phyloP scores from a whole-genome alignment of 495 filamentous ascomycete genomes.

The Penicillium parvum region DNA sequence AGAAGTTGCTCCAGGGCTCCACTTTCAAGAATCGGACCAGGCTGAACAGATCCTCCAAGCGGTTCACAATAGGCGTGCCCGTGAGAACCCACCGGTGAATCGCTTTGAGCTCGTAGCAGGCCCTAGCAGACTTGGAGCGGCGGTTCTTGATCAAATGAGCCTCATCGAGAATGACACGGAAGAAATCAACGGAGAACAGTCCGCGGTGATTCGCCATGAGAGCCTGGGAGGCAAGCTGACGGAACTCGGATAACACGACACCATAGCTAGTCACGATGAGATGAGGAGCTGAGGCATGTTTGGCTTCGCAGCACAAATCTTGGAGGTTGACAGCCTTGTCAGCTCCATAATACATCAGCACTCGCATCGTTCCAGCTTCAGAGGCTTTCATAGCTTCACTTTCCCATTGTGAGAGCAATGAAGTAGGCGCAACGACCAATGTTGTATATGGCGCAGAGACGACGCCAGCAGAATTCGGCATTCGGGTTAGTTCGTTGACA shows the following conservation, averaged over 20 bases:
- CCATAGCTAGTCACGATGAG: conserved; percentile 96
- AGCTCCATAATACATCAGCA: conserved; percentile 82
- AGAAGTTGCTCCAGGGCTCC: conserved; percentile 97
- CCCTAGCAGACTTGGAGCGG: conserved; percentile 80
- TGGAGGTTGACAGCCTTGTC: conserved; percentile 76
- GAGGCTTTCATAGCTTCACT: conserved; percentile 91
- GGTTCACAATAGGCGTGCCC: conserved; percentile 95
- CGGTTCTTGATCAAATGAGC: conserved; percentile 93
- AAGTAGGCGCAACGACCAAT: conserved; percentile 92
- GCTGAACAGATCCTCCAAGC: conserved; percentile 94
- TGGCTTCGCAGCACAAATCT: conserved; percentile 63
- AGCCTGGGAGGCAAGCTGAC: conserved; percentile 53
- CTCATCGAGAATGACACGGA: conserved; percentile 92
- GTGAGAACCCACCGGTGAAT: conserved; percentile 91
- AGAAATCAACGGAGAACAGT: conserved; percentile 87
- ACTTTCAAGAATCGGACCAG: conserved; percentile 86
- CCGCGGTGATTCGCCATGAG: conserved; percentile 62
- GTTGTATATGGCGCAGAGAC: conserved; percentile 81
- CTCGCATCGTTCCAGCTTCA: conserved; percentile 71
- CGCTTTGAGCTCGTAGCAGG: conserved; percentile 83
- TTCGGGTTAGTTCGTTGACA: conserved; percentile 53
- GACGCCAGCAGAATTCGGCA: conserved; percentile 51
- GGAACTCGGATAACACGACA: conserved; percentile 84
- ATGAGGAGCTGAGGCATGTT: conserved; percentile 75
- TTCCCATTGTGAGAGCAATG: conserved; percentile 90